Base-by-base conservation (phyloP, 108 stramenopile species). In the Cyclotella baltica region DNA sequence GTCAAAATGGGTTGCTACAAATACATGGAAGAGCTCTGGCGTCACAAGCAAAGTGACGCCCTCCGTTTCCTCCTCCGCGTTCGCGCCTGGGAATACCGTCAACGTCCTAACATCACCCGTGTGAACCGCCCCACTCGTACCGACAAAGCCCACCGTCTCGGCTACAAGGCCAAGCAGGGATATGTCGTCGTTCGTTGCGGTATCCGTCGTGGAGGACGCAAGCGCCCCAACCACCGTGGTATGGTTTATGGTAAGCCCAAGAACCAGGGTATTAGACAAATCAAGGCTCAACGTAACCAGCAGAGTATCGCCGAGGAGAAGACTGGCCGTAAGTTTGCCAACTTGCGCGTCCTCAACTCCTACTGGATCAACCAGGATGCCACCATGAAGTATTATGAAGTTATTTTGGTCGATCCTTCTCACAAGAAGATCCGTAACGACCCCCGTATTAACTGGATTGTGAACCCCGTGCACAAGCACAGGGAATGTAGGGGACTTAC, bases 331-430 rank as follows among this genome's bases (percentile, higher is more conserved):
- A 92, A 92, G 75, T 97, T 86, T 83, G 71, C 85, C 78, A 99
- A 99, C 93, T 86, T 99, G 66, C 95, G 98, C 67, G 99, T 99
- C 13, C 88, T 99, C 51, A 99, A 99, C 96, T 98, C 98, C 9
- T 99, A 99, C 90, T 99, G 99, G 99, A 87, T 99, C 83, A 99
- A 99, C 89, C 97, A 98, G 84, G 99, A 99, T 81, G 97, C 99
- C 70, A 99, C 99, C 83, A 98, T 97, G 97, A 99, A 99, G 86
- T 99, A 99, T 88, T 99, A 98, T 87, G 99, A 99, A 94, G 85
- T 98, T 71, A 99, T 99, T 89, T 64, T 97, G 55, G 98, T 99
- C 80, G 99, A 99, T 88, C 98, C 99, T 36, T 61, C 82, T 72
- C 98, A 99, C 87, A 63, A 67, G 58, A 96, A 93, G 83, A 98